Evolutionary conservation across 306 rosid species (phyloP).

Genomic region (Lathyrus tuberosus): DNA sequence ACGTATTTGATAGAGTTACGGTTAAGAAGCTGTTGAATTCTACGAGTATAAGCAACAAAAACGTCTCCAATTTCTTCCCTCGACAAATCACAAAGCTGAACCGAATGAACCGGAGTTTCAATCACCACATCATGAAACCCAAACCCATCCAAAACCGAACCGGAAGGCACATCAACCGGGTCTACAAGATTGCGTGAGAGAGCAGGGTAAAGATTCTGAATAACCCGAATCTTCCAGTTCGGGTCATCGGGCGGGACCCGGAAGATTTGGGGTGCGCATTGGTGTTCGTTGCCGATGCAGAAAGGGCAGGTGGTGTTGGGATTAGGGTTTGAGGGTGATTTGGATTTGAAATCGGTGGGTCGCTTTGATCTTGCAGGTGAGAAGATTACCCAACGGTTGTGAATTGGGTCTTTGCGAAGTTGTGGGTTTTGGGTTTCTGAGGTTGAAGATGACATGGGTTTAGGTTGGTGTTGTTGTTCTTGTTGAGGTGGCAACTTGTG

Average conservation of each 20-base stretch:
- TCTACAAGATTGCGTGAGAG: constrained; percentile 47
- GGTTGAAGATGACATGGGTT: constrained; percentile 41
- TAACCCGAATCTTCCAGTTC: constrained; percentile 73
- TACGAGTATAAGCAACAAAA: constrained; percentile 47
- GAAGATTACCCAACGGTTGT: constrained; percentile 76
- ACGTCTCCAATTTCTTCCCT: constrained; percentile 49
- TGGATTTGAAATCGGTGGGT: constrained; percentile 80
- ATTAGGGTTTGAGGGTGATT: constrained; percentile 44
- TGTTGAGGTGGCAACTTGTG: neutral
- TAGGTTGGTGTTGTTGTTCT: neutral
- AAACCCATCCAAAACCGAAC: constrained; percentile 52
- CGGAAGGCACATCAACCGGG: constrained; percentile 1
- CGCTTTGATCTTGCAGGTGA: constrained; percentile 76
- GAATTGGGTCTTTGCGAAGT: constrained; percentile 59
- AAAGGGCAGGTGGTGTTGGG: constrained; percentile 60
- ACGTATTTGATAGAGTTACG: constrained; percentile 60
- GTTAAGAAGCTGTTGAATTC: constrained; percentile 51
- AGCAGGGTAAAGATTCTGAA: constrained; percentile 82
- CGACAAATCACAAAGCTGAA: constrained; percentile 57
- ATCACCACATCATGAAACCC: constrained; percentile 82
- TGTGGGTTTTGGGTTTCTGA: constrained; percentile 41
- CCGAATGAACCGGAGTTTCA: constrained; percentile 70
- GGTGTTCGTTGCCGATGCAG: constrained; percentile 78
- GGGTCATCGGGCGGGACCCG: constrained; percentile 59
- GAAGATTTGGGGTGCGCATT: constrained; percentile 84